Conservation (phyloP, 768 basidiomycete species). For the Guyanaporus albipodus region DNA sequence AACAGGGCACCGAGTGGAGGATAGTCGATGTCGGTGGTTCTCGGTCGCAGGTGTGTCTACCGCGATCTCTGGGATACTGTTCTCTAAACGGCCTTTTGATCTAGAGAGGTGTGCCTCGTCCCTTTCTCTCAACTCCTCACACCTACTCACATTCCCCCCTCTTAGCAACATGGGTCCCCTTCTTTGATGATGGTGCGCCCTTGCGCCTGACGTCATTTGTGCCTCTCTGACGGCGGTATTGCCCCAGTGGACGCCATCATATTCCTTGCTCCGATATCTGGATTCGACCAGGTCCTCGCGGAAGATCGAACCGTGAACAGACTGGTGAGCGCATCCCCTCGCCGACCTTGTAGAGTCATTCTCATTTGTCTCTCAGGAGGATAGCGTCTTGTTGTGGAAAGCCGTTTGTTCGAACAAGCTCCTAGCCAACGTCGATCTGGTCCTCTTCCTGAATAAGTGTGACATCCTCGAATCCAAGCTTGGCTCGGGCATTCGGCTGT, state of each 20-base stretch:
- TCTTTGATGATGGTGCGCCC: conserved; percentile 47
- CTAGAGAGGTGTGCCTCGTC: conserved; percentile 36
- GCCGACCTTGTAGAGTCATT: background rate
- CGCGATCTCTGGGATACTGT: background rate
- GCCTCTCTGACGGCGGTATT: background rate
- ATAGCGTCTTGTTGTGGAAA: conserved; percentile 74
- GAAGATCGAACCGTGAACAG: conserved; percentile 53
- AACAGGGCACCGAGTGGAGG: conserved; percentile 51
- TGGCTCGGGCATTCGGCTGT: conserved; percentile 55
- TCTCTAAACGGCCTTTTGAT: conserved; percentile 4
- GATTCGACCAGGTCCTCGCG: conserved; percentile 50
- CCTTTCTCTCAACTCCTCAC: background rate
- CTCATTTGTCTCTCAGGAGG: conserved; percentile 45
- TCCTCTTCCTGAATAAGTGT: conserved; percentile 81
- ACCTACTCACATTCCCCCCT: conserved; percentile 10
- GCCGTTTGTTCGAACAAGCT: conserved; percentile 68
- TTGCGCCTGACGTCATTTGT: background rate
- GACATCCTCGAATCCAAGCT: conserved; percentile 71
- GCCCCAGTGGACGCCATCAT: conserved; percentile 44
- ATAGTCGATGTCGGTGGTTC: conserved; percentile 54
- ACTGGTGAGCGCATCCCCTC: conserved; percentile 31
- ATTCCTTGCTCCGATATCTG: conserved; percentile 57
- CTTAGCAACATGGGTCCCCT: conserved; percentile 53
- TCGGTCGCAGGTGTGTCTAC: conserved; percentile 42
- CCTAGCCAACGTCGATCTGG: conserved; percentile 65